Percentiles rank a stretch among this genome's conserved stretches.
Conservation (phyloP, 257 asterid genomes). For the Solanum gracilifrons region DNA sequence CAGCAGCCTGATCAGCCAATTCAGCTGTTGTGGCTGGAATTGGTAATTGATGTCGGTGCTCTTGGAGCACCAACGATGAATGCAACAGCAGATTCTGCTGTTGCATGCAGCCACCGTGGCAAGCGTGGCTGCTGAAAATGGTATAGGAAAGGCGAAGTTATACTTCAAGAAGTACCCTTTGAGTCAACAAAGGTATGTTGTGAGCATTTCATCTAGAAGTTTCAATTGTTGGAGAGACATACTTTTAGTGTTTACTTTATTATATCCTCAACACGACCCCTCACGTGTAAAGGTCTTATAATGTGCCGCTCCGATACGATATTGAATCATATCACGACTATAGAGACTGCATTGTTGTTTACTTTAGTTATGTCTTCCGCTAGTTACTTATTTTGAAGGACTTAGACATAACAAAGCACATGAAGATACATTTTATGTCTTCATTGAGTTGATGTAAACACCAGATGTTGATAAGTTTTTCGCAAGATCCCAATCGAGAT, state of each 20-base stretch:
- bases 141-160: conserved; percentile 57
- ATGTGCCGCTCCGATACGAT: not conserved
- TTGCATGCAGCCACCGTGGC: conserved; percentile 76
- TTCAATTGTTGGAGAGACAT: not conserved
- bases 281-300: not conserved
- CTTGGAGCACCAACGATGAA: conserved; percentile 66
- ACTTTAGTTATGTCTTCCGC: not conserved
- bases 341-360: not conserved
- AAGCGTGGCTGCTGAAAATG: conserved; percentile 50
- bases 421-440: conserved; percentile 15
- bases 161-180: conserved; percentile 73
- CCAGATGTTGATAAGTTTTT: not conserved
- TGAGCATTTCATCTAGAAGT: not conserved
- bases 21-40: conserved; percentile 46
- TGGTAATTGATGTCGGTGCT: conserved; percentile 66
- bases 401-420: no score
- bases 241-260: not conserved
- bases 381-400: not conserved
- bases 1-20: conserved; percentile 53
- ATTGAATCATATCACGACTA: not conserved
- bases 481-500: not conserved
- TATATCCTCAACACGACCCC: not conserved
- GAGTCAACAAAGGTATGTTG: conserved; percentile 49
- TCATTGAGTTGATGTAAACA: not conserved
- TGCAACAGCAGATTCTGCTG: conserved; percentile 9